phyloP scores from a whole-genome alignment of 306 rosid species.

The Sophora flavescens region DNA sequence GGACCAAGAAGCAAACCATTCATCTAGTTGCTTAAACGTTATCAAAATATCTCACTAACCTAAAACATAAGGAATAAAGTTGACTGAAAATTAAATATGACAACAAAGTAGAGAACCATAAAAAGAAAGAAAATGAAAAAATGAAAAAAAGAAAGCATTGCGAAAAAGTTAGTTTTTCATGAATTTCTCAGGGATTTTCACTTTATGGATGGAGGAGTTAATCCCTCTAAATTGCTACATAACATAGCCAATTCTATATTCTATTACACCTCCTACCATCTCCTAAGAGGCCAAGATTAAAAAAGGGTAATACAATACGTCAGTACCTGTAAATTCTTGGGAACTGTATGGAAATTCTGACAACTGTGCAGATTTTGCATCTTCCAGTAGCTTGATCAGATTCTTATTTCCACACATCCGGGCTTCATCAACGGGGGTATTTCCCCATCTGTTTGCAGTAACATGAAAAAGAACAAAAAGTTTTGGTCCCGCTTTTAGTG shows the following conservation, averaged over 20 bases:
- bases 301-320: slow-evolving; percentile 3
- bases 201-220: background rate
- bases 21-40: slow-evolving; percentile 6
- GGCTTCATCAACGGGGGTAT: slow-evolving; percentile 89
- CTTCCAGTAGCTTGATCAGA: slow-evolving; percentile 78
- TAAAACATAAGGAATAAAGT: background rate
- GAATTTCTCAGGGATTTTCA: background rate
- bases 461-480: slow-evolving; percentile 11
- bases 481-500: slow-evolving; percentile 1
- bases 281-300: background rate
- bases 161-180: background rate
- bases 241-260: background rate
- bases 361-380: slow-evolving; percentile 74
- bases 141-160: background rate
- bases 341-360: slow-evolving; percentile 54
- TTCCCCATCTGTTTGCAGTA: slow-evolving; percentile 82
- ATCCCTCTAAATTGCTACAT: slow-evolving; percentile 9
- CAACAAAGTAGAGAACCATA: background rate
- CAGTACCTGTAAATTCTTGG: slow-evolving; percentile 68
- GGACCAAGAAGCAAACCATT: slow-evolving; percentile 14
- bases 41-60: background rate
- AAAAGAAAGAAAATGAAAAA: background rate
- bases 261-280: slow-evolving; percentile 6
- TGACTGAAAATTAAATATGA: background rate
- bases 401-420: slow-evolving; percentile 85